phyloP scores from a whole-genome alignment of 2,329 filamentous ascomycete genomes.

The Colletotrichum tropicicola region DNA sequence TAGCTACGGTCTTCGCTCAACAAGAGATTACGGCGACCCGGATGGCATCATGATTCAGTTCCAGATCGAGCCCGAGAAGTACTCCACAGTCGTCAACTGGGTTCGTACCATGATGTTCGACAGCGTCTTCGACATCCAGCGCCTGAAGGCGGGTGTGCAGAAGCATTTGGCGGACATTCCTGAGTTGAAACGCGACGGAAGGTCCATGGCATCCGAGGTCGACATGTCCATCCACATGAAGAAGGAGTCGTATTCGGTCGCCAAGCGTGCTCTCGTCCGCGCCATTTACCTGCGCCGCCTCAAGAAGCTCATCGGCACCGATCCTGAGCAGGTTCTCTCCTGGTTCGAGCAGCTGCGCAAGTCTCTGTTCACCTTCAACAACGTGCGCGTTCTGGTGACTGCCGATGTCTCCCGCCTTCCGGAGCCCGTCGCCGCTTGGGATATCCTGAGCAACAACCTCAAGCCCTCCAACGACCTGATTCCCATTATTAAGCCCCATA shows the following conservation, averaged over 20 bases:
- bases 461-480: constrained; percentile 56
- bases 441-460: constrained; percentile 64
- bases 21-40: constrained; percentile 75
- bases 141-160: constrained; percentile 71
- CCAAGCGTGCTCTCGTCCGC: constrained; percentile 85
- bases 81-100: constrained; percentile 83
- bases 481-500: constrained; percentile 75
- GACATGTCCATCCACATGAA: constrained; percentile 84
- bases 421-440: constrained; percentile 83
- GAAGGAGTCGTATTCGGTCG: constrained; percentile 78
- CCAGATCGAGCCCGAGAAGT: constrained; percentile 89
- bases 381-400: constrained; percentile 86
- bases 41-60: constrained; percentile 86
- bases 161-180: constrained; percentile 93
- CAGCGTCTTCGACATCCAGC: constrained; percentile 81
- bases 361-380: constrained; percentile 82
- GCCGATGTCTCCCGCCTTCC: constrained; percentile 79
- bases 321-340: constrained; percentile 77
- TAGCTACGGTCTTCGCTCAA: constrained; percentile 78
- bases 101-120: constrained; percentile 87
- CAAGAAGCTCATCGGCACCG: constrained; percentile 80
- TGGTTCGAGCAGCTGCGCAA: constrained; percentile 82
- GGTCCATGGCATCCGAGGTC: constrained; percentile 70
- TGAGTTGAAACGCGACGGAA: constrained; percentile 88
- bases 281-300: constrained; percentile 87